Percentiles rank a stretch among this genome's conserved stretches.
phyloP scores from a whole-genome alignment of 225 moss, liverwort and hornwort species.

The Polytrichum formosum region DNA sequence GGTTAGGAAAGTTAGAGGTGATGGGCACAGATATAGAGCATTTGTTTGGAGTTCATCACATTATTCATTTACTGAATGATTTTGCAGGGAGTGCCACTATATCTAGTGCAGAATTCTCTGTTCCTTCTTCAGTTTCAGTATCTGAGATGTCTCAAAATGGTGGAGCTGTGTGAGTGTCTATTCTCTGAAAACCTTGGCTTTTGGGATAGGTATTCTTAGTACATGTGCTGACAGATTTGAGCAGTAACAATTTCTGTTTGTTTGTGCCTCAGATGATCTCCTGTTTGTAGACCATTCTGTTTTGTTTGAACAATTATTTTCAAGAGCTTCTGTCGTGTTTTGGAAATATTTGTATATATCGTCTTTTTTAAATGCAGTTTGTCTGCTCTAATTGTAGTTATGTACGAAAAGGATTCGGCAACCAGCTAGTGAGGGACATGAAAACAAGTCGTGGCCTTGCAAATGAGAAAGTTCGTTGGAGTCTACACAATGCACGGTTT shows the following conservation, averaged over 20 bases:
- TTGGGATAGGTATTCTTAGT: too few species aligned
- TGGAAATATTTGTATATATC: too few species aligned
- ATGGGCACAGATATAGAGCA: background rate
- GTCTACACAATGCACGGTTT: constrained; percentile 86
- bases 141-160: constrained; percentile 51
- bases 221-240: too few species aligned
- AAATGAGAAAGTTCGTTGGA: constrained; percentile 89
- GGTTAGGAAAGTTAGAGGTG: background rate
- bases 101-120: constrained; percentile 27
- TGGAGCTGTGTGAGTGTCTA: constrained; percentile 64
- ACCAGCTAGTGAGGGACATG: constrained; percentile 89
- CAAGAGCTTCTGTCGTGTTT: too few species aligned
- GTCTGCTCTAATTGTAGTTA: constrained; percentile 47
- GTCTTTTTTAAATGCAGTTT: too few species aligned
- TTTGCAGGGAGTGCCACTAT: constrained; percentile 18
- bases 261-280: too few species aligned
- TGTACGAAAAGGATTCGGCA: constrained; percentile 87
- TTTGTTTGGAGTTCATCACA: background rate
- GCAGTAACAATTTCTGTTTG: too few species aligned
- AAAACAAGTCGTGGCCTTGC: constrained; percentile 85
- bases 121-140: constrained; percentile 46
- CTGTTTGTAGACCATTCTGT: too few species aligned
- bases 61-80: background rate
- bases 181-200: too few species aligned
- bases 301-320: too few species aligned